Evolutionary conservation across 2,329 filamentous ascomycete species (phyloP), one percentile per base, ranked within the genome.

Genomic region (Calonectria henricotiae): DNA sequence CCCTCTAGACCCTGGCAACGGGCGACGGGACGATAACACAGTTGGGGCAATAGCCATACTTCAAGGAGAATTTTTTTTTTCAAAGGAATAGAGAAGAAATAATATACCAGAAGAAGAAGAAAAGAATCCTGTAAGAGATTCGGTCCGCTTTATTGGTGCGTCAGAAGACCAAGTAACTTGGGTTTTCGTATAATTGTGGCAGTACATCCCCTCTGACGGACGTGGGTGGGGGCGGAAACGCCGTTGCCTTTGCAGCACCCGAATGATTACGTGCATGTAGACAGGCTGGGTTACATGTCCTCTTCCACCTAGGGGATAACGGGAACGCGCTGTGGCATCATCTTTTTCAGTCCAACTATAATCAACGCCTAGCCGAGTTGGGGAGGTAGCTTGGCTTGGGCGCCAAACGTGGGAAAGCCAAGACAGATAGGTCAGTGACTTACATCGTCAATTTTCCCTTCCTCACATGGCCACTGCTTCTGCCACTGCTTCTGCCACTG

Each of bases 181-280:
- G 51, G 35, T 58, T 58, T 23, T 58, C 51, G 20, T 25, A 37
- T 39, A 58, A 5, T 46, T 23, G n/a, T 46, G 60, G 32, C 43
- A 47, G 43, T 27, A 27, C 60, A 62, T 62, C 39, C 60, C 23
- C 23, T 62, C 60, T 32, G 27, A 62, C 43, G n/a, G 27, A 62
- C 43, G n/a, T 47, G 30, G 27, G 30, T 58, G 51, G 51, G 51
- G 51, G 51, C 51, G 20, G 51, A 15, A 13, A 17, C 13, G n/a
- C 20, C 35, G 32, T 25, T 20, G 51, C 32, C 23, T 58, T 32
- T n/a, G 20, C n/a, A 41, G 32, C 32, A 25, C 20, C 20, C 27
- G 27, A 46, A 46, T 47, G 39, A 46, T 37, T 47, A 13, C n/a
- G n/a, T 46, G 23, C 25, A 23, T 62, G 43, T 46, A 23, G 20